Evolutionary conservation across 2,329 filamentous ascomycete species (phyloP).

Genomic region (Fusarium nelsonii): DNA sequence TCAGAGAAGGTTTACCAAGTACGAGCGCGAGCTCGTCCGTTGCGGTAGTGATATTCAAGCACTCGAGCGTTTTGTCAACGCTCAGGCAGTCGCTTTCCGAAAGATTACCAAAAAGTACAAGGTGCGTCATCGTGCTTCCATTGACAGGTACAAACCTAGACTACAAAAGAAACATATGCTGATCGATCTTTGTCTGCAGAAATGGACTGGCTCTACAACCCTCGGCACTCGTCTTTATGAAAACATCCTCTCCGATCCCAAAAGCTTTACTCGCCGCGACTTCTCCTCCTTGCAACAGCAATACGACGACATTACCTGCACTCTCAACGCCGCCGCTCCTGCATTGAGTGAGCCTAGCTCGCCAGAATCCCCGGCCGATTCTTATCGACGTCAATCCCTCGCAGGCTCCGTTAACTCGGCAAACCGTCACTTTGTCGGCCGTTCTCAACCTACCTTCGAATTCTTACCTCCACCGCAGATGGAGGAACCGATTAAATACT

Average conservation of each 20-base stretch:
- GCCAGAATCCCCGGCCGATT: slow-evolving; percentile 47
- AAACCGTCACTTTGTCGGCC: slow-evolving; percentile 39
- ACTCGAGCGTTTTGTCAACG: slow-evolving; percentile 77
- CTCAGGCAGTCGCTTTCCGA: slow-evolving; percentile 80
- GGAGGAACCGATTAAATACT: slow-evolving; percentile 67
- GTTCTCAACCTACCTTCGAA: slow-evolving; percentile 48
- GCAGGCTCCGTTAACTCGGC: slow-evolving; percentile 23
- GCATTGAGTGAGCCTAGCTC: slow-evolving; percentile 56
- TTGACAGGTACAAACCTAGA: slow-evolving; percentile 1
- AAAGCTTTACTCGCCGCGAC: slow-evolving; percentile 78
- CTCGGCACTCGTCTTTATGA: slow-evolving; percentile 75
- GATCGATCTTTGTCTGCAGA: slow-evolving; percentile 57
- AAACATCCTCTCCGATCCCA: slow-evolving; percentile 73
- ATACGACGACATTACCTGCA: slow-evolving; percentile 63
- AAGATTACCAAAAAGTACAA: slow-evolving; percentile 90
- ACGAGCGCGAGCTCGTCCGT: slow-evolving; percentile 64
- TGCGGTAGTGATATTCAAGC: slow-evolving; percentile 79
- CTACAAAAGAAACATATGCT: neutral
- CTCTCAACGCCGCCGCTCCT: slow-evolving; percentile 61
- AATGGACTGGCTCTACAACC: slow-evolving; percentile 82
- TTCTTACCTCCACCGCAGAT: slow-evolving; percentile 49
- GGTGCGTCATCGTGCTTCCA: slow-evolving; percentile 47
- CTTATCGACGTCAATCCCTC: slow-evolving; percentile 24
- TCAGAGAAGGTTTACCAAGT: slow-evolving; percentile 66
- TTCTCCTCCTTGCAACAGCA: slow-evolving; percentile 65